Conservation (phyloP, 345 rosid species). For the Eucalyptus tenuipes region DNA sequence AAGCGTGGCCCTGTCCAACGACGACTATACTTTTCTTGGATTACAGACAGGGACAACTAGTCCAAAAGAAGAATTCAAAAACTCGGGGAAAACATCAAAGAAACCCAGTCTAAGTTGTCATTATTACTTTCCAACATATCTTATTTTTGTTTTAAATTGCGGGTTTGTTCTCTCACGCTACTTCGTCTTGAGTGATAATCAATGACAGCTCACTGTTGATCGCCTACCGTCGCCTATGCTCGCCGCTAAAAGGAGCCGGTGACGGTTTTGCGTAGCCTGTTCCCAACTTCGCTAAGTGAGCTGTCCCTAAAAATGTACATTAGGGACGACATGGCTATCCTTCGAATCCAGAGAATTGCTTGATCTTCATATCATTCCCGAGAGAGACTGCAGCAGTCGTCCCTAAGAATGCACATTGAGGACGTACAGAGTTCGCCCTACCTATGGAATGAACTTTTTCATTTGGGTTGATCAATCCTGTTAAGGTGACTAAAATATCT, state of each 20-base stretch:
- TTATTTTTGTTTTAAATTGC: neutral
- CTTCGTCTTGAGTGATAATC: neutral
- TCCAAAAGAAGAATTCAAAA: neutral
- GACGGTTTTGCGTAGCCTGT: neutral
- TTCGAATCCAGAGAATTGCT: neutral
- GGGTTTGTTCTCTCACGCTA: neutral
- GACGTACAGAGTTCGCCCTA: neutral
- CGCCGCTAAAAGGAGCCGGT: neutral
- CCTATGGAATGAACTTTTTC: neutral
- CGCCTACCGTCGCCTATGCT: neutral
- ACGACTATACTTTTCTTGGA: neutral
- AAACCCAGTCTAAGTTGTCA: neutral
- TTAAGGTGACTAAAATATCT: neutral
- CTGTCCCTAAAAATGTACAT: neutral
- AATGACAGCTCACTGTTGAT: neutral
- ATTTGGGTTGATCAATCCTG: neutral
- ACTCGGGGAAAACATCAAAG: neutral
- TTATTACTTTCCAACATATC: neutral
- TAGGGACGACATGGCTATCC: neutral
- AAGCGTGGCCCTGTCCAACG: neutral
- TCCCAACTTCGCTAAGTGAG: neutral
- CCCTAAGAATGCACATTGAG: neutral
- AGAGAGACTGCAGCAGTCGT: neutral
- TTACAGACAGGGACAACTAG: neutral
- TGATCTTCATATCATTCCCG: neutral